Evolutionary conservation across 768 basidiomycete species (phyloP), one percentile per base, ranked within the genome.

Genomic region (Hydnum rufescens): DNA sequence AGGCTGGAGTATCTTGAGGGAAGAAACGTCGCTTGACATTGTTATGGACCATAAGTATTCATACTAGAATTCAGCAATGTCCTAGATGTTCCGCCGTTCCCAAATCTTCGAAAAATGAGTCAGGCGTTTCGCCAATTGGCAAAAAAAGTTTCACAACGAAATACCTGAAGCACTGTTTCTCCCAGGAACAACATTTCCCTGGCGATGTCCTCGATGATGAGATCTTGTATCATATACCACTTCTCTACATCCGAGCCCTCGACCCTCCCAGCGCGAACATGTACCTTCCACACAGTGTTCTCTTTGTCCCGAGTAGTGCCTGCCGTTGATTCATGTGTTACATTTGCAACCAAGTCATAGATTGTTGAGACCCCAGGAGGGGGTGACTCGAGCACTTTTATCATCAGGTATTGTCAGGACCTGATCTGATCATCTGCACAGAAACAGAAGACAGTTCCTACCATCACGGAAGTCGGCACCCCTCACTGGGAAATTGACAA

Each of bases 151-250:
- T 13, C 23, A 53, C 18, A 39, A 6, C 4, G 19, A 23, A 64
- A 54, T 51, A 90, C 90, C 75, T 99, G 95, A 49, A 99, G 68
- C 30, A 93, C 82, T n/a, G 83, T 87, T 65, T 97, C 95, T 26
- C 92, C 93, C 32, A 99, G 69, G 64, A 95, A 90, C 51, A 99
- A 93, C 87, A 99, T 90, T 62, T 95, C 89, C 65, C 85, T 88
- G 54, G 89, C 72, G n/a, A 87, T 84, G 61, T 97, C 92, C 63
- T 89, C 83, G 5, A 99, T 92, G 55, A 92, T 84, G 53, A 99
- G 71, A 68, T 99, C 93, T 65, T 96, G 89, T 49, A 97, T 81
- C 69, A 88, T 80, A 64, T 86, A 83, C 95, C 95, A 97, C 62
- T 82, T 87, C 65, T 96, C 92, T 49, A 70, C 73, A 57, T 90